Percentiles rank a stretch among this genome's conserved stretches.
These are phyloP conservation scores for Claviceps sp. DNA, from an alignment of 2,329 filamentous ascomycete genomes.

Conservation along the genomic window DNA sequence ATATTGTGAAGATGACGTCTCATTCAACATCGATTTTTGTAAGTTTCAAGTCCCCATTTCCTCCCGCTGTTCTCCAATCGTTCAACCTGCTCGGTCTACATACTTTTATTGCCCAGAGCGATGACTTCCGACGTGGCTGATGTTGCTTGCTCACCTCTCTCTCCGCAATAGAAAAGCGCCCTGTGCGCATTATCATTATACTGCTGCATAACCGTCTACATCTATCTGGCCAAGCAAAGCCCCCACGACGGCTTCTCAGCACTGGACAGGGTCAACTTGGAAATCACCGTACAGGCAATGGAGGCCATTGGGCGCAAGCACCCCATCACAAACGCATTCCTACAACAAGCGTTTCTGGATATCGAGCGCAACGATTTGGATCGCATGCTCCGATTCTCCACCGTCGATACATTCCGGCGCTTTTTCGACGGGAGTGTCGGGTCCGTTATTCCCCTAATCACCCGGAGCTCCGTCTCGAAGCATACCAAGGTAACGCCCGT, in stretches of 20 bases:
- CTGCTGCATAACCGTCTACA: constrained; percentile 70
- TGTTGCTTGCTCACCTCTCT: not conserved
- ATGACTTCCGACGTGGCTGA: not conserved
- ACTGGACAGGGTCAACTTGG: constrained; percentile 37
- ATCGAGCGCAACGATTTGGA: constrained; percentile 42
- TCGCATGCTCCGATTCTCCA: constrained; percentile 22
- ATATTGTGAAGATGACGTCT: constrained; percentile 66
- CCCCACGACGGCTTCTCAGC: constrained; percentile 45
- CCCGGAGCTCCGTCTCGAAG: constrained; percentile 28
- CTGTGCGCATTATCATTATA: constrained; percentile 63
- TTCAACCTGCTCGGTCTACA: too few relatives aligned
- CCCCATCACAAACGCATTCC: constrained; percentile 65
- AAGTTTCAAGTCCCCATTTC: constrained; percentile 22
- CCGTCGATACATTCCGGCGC: constrained; percentile 19
- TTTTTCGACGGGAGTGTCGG: constrained; percentile 14
- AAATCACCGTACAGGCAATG: constrained; percentile 70
- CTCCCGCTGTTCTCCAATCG: too few relatives aligned
- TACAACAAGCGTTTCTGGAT: constrained; percentile 77
- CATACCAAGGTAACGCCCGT: constrained; percentile 27
- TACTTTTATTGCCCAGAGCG: not conserved
- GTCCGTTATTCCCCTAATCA: constrained; percentile 34
- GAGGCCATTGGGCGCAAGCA: constrained; percentile 61
- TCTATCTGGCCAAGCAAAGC: constrained; percentile 60
- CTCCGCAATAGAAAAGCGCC: constrained; percentile 18
- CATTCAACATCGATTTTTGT: constrained; percentile 56